Evolutionary conservation across 2,329 filamentous ascomycete genomes (phyloP), one percentile per base, ranked within the genome.

Genomic region (Verticillium nubilum): DNA sequence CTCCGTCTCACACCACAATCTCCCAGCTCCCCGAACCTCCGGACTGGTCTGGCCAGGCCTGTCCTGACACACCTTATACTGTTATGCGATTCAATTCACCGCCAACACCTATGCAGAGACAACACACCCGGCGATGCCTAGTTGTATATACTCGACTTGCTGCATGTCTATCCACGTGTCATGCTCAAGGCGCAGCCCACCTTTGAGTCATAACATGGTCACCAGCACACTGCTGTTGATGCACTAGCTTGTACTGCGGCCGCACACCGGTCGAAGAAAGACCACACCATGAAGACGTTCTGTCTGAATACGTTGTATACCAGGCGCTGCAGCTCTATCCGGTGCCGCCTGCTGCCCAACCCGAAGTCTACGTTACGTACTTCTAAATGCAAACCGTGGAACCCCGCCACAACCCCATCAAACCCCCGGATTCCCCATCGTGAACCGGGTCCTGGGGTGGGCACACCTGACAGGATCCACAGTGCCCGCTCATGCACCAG

Each of bases 401-500:
- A 31, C 29, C 42, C 42, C 42, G 42, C 42, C n/a, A 23, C 42
- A 10, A 23, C 42, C 42, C 42, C 42, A 50, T 25, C n/a, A 25
- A 12, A 50, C 12, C 42, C 42, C 42, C 42, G 19, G 42, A 50
- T 50, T 50, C 19, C 42, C 42, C n/a, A 47, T 50, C 35, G 42
- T 50, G 42, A 23, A 13, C 42, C 42, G n/a, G 7, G 13, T 4
- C 12, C 42, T 10, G 13, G 42, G 42, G n/a, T 17, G n/a, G 19
- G 19, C 29, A 9, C 29, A 31, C 29, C n/a, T n/a, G 33, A 23
- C 10, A n/a, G 13, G 19, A 50, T 10, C 42, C 42, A 23, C 42
- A 23, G 19, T 12, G 42, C 42, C 19, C 37, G 5, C n/a, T 50
- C 42, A 79, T 62, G 76, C 79, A 23, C 79, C 79, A 58, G 74